Evolutionary conservation across 106 monocot species (phyloP).

Genomic region (Dactylorhiza incarnata): DNA sequence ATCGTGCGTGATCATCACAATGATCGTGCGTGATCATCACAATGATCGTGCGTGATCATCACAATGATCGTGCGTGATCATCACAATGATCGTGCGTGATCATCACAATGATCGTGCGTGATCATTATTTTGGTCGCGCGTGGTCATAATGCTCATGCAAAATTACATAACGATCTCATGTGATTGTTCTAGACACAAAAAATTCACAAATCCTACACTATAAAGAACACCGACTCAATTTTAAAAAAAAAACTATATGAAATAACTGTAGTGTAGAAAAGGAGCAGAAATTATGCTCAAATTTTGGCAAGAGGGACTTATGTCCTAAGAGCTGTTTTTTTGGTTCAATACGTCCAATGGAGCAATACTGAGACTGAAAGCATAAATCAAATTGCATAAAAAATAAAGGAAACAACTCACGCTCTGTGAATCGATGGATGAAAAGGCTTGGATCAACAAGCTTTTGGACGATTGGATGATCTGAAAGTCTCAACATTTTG

Average conservation of each 20-base stretch:
- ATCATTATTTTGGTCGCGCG: too few relatives aligned
- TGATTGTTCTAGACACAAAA: too few relatives aligned
- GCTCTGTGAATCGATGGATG: constrained; percentile 68
- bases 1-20: too few relatives aligned
- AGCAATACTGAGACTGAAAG: not conserved
- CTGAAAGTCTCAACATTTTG: constrained; percentile 49
- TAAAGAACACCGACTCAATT: too few relatives aligned
- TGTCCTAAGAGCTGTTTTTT: not conserved
- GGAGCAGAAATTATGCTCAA: not conserved
- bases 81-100: too few relatives aligned
- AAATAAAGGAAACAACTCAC: constrained; percentile 31
- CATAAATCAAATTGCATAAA: not conserved
- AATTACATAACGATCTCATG: too few relatives aligned
- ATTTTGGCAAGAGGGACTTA: not conserved
- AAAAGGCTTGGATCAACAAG: constrained; percentile 92
- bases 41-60: too few relatives aligned
- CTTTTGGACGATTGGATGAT: constrained; percentile 83
- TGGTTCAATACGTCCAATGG: not conserved
- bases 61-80: too few relatives aligned
- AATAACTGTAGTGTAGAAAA: not conserved
- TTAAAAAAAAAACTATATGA: not conserved
- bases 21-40: too few relatives aligned
- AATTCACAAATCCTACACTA: too few relatives aligned
- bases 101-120: too few relatives aligned
- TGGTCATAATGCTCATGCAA: too few relatives aligned